Base-by-base conservation (phyloP, 495 filamentous ascomycete species). In the Aspergillus campestris region DNA sequence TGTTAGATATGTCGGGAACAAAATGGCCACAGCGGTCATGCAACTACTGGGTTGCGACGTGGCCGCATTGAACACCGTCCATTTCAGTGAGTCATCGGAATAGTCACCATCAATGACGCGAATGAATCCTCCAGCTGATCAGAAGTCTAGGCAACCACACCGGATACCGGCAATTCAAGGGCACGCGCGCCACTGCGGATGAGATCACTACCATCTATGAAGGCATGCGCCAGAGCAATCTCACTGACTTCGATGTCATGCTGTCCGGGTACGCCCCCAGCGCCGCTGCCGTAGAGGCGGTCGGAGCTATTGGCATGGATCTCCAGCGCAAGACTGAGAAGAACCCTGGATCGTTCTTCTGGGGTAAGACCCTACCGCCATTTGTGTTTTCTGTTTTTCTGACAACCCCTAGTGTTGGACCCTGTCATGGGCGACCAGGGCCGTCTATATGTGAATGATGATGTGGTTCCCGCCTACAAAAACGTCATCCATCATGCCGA, bases 341-440 rank as follows among this genome's bases (percentile, higher is more conserved):
- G 11, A 78, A 77, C 29, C 79, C 84, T 0, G 89, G 89, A 0
- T 81, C 78, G 18, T 92, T 96, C 68, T 96, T 96, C 66, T 96
- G 90, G 90, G 83, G 79, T 82, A 36, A 49, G 75, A 31, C 18
- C 30, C n/a, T 8, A 24, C 48, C 12, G 31, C 30, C 9, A 12
- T 32, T 10, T 15, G 28, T 12, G 29, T n/a, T 8, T 42, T 13
- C 38, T n/a, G 31, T 24, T 29, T 45, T 45, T 34, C 52, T 36
- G 9, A 27, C 34, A 12, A 28, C 11, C 10, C 37, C 52, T 40
- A 83, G 82, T 94, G n/a, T 72, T 98, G 36, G 92, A 98, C 61
- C 92, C 92, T 1, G 94, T 98, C 10, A 98, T 98, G 92, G 92
- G 92, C 36, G 92, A 98, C 58, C 85, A 94, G 56, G 94, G 87